A percentile compares a stretch with the other conserved stretches of the same genome.
These are phyloP conservation scores for Zygnema circumcarinatum DNA, from an alignment of 139 green algal genomes.

Conservation along the genomic window DNA sequence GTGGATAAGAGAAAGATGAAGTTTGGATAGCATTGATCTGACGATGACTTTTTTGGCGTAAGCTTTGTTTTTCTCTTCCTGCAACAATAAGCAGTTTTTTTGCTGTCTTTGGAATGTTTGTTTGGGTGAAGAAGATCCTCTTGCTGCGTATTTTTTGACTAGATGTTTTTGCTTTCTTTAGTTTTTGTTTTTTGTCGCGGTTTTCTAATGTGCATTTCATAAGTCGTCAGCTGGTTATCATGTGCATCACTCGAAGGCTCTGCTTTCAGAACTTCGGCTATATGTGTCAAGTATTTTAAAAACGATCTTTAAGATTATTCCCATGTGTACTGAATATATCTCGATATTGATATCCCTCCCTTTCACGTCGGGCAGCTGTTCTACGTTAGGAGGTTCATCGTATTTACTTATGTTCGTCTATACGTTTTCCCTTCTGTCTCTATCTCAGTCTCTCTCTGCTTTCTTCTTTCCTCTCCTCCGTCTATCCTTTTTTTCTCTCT, in stretches of 20 bases:
- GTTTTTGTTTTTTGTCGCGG: neutral
- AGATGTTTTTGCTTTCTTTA: neutral
- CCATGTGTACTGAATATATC: slow-evolving; percentile 15
- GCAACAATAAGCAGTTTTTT: neutral
- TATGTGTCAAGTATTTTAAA: neutral
- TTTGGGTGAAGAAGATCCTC: neutral
- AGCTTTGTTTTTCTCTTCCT: neutral
- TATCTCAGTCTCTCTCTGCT: neutral
- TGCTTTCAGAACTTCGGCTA: neutral
- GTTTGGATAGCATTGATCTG: too few species aligned
- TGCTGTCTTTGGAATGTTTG: neutral
- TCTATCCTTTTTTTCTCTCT: neutral
- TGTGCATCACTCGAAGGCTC: neutral
- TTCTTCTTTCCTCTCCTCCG: neutral
- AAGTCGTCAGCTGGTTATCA: neutral
- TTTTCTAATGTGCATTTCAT: neutral
- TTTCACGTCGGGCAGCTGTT: neutral
- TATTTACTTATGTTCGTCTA: neutral
- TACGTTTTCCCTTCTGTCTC: neutral
- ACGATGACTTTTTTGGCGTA: too few species aligned
- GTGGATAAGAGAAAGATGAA: neutral
- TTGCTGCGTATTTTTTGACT: neutral
- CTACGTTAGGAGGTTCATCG: neutral
- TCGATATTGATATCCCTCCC: neutral
- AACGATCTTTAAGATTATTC: neutral